phyloP scores from a whole-genome alignment of 371 early-diverging fungal species.

The Dichotomocladium elegans region DNA sequence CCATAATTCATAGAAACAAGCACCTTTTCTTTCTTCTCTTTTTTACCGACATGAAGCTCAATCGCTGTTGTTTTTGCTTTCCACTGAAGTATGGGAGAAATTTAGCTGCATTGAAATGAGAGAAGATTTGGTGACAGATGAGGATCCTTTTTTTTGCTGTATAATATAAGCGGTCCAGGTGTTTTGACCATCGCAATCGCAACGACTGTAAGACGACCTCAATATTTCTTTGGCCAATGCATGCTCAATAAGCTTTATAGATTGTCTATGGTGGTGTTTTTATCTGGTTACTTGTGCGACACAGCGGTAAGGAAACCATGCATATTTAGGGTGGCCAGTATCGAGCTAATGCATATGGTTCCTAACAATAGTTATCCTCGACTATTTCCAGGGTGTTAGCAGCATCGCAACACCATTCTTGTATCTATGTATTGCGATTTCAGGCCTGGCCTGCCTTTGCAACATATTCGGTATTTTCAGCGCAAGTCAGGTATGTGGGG shows the following conservation, averaged over 20 bases:
- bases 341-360: neutral
- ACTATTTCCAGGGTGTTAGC: neutral
- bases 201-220: neutral
- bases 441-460: neutral
- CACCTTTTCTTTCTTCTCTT: neutral
- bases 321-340: neutral
- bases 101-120: neutral
- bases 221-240: neutral
- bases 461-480: neutral
- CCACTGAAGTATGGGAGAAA: neutral
- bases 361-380: neutral
- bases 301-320: neutral
- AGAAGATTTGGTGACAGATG: no score
- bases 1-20: no score
- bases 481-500: neutral
- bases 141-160: neutral
- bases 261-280: slow-evolving; percentile 1
- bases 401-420: neutral
- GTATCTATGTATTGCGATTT: neutral
- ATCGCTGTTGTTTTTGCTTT: slow-evolving; percentile 1
- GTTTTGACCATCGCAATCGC: neutral
- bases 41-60: neutral
- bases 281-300: slow-evolving; percentile 3
- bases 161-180: neutral
- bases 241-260: neutral